Base-by-base conservation (phyloP, 768 basidiomycete genomes). In the Suillus occidentalis region DNA sequence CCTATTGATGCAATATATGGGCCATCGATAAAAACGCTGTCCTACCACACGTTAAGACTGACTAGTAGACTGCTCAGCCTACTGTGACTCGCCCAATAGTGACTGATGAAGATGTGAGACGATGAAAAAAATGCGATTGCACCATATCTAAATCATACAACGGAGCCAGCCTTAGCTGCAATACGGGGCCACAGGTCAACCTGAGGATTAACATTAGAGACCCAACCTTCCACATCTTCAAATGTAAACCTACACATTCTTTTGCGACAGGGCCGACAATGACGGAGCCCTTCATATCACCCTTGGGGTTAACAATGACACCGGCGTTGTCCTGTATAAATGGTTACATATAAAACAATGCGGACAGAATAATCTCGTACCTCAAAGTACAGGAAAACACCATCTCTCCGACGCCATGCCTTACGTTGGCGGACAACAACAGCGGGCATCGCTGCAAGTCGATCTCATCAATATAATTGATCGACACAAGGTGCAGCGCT, bases 131-230 rank as follows among this genome's bases (percentile, higher is more conserved):
- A 55, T 55, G 53, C 31, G 20, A 55, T 55, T 55, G 53, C 20
- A 55, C 53, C 53, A 55, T 55, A 34, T 55, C 57, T 58, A 40
- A 65, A 70, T 90, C 84, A 98, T 77, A 98, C 97, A 76, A 99
- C 97, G 66, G 97, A 98, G 75, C 96, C 95, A 66, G 96, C 95
- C 80, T 98, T 99, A 70, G 96, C 95, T 63, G 97, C 97, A 73
- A 98, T 98, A 92, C 95, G 95, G 65, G 94, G 97, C 97, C 97
- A 98, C 64, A 97, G 84, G 83, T 98, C 97, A 74, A 95, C 95
- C 92, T 94, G 72, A 57, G 64, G 55, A 68, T 45, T 16, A n/a
- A 4, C 20, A 7, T 50, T 7, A 47, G 31, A 10, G 25, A 18
- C 56, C 62, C 47, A 47, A n/a, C 20, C 42, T 43, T 20, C 66